A percentile compares a stretch with the other conserved stretches of the same genome.
Evolutionary conservation across 176 grass and related monocot genomes (phyloP).

Genomic region (Elymus sibiricus): DNA sequence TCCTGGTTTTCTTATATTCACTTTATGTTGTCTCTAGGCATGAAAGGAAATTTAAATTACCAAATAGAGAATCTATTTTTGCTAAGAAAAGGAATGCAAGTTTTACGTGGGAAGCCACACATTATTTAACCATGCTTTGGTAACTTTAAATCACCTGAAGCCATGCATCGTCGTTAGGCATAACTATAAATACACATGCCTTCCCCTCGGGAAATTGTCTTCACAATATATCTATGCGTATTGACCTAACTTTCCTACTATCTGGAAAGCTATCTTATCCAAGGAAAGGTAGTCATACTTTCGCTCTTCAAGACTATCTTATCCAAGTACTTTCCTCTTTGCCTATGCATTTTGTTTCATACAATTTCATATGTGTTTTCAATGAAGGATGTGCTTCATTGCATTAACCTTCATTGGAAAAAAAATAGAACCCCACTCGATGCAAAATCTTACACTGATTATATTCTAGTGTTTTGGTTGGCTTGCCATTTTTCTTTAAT

Average conservation of each 20-base stretch:
- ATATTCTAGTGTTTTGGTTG: background rate
- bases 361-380: background rate
- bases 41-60: background rate
- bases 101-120: background rate
- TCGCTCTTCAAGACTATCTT: background rate
- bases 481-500: constrained; percentile 5
- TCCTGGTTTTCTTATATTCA: background rate
- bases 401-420: background rate
- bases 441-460: background rate
- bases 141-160: constrained; percentile 5
- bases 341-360: background rate
- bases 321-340: background rate
- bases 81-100: background rate
- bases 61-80: background rate
- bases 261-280: background rate
- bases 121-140: background rate
- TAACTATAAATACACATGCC: background rate
- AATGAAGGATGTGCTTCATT: background rate
- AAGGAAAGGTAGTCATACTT: background rate
- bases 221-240: background rate
- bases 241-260: background rate
- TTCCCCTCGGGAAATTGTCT: background rate
- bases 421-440: background rate
- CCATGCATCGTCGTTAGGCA: background rate
- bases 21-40: background rate